These are phyloP conservation scores for Fonsecaea pedrosoi DNA, from an alignment of 2,329 filamentous ascomycete genomes.

Conservation along the genomic window DNA sequence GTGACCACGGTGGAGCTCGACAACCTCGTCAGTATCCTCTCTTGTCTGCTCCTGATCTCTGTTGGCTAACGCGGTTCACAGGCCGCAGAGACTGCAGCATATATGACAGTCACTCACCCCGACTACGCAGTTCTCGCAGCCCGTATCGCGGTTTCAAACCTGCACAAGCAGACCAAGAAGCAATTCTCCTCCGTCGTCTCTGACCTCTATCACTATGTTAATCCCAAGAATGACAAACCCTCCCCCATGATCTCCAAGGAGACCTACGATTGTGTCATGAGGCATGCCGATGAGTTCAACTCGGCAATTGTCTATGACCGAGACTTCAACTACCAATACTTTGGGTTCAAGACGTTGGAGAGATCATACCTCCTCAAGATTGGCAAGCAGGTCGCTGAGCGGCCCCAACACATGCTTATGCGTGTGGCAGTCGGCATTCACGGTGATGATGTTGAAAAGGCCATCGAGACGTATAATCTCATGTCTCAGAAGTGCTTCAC, in stretches of 20 bases:
- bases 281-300: slow-evolving; percentile 95
- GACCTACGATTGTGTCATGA: slow-evolving; percentile 92
- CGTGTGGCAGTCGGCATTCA: slow-evolving; percentile 97
- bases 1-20: slow-evolving; percentile 96
- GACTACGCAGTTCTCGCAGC: slow-evolving; percentile 98
- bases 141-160: slow-evolving; percentile 97
- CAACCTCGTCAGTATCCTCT: slow-evolving; percentile 75
- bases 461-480: slow-evolving; percentile 96
- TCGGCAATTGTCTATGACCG: slow-evolving; percentile 99
- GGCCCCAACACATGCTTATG: slow-evolving; percentile 99
- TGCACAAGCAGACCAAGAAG: slow-evolving; percentile 99
- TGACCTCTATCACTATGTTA: slow-evolving; percentile 94
- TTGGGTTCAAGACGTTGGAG: slow-evolving; percentile 99
- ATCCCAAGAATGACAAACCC: slow-evolving; percentile 82
- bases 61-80: slow-evolving; percentile 50
- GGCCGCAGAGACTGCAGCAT: slow-evolving; percentile 98
- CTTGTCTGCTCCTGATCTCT: slow-evolving; percentile 32
- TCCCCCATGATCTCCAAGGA: slow-evolving; percentile 95
- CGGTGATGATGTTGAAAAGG: slow-evolving; percentile 91
- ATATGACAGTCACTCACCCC: slow-evolving; percentile 99
- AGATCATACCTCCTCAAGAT: slow-evolving; percentile 96
- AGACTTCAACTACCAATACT: slow-evolving; percentile 99
- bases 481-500: slow-evolving; percentile 99
- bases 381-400: slow-evolving; percentile 93
- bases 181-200: slow-evolving; percentile 95